A percentile compares a stretch with the other conserved stretches of the same genome.
These are phyloP conservation scores for Gossypium australe DNA, from an alignment of 345 rosid genomes.

Conservation along the genomic window DNA sequence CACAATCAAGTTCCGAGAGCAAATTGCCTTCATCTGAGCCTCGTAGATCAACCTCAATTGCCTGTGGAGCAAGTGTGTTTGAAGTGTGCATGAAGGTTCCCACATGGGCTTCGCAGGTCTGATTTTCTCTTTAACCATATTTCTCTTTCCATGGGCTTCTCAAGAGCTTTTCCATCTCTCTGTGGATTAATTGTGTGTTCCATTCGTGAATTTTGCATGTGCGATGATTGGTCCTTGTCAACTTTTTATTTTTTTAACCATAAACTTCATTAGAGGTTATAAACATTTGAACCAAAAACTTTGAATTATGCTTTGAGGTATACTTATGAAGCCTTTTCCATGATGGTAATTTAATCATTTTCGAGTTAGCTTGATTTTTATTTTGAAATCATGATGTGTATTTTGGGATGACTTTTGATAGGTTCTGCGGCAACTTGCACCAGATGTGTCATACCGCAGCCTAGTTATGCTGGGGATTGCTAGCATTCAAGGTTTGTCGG, in stretches of 20 bases:
- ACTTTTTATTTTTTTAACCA: not conserved
- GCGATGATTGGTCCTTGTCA: not conserved
- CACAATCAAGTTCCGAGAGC: slow-evolving; percentile 46
- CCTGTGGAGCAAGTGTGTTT: slow-evolving; percentile 90
- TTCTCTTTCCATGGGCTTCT: not conserved
- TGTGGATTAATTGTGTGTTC: not conserved
- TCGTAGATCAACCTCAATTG: slow-evolving; percentile 84
- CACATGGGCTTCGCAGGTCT: slow-evolving; percentile 96
- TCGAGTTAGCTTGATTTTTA: not conserved
- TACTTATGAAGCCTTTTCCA: slow-evolving; percentile 1
- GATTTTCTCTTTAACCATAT: slow-evolving; percentile 9
- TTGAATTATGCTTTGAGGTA: not conserved
- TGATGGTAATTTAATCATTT: not conserved
- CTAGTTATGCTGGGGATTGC: slow-evolving; percentile 92
- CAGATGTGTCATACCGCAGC: slow-evolving; percentile 80
- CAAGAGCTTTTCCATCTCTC: not conserved
- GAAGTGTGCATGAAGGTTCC: slow-evolving; percentile 95
- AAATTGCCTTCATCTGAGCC: slow-evolving; percentile 54
- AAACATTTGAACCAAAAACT: not conserved
- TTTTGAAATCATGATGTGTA: not conserved
- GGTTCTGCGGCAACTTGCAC: slow-evolving; percentile 93
- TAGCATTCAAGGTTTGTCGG: slow-evolving; percentile 91
- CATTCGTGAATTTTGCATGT: not conserved
- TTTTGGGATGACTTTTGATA: slow-evolving; percentile 27
- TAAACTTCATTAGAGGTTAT: not conserved